phyloP scores from a whole-genome alignment of 2,329 filamentous ascomycete species.

The Xylariaceae sp. region DNA sequence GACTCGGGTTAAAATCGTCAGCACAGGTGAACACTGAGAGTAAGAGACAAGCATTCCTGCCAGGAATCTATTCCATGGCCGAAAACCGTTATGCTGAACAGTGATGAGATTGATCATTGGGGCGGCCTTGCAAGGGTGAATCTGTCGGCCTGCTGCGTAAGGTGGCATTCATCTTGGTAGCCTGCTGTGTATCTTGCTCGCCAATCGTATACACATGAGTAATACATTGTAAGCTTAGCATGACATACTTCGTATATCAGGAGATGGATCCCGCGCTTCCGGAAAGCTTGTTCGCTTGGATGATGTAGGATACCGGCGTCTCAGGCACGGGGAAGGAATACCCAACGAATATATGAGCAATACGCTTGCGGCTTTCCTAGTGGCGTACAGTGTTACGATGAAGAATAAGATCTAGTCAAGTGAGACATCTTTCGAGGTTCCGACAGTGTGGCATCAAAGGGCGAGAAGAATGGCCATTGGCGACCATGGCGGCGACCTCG shows the following conservation, averaged over 20 bases:
- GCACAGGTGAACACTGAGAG: neutral
- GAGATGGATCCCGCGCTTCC: constrained; percentile 19
- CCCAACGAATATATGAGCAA: constrained; percentile 24
- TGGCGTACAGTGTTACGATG: neutral
- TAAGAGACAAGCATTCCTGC: neutral
- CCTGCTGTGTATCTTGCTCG: neutral
- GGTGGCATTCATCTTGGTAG: neutral
- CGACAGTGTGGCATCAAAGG: constrained; percentile 12
- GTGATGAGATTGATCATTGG: neutral
- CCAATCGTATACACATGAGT: neutral
- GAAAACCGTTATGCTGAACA: neutral
- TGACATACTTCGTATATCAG: neutral
- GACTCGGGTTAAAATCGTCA: neutral
- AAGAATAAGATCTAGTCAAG: neutral
- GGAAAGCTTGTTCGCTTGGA: constrained; percentile 11
- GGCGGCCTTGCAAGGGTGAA: neutral
- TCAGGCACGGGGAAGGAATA: constrained; percentile 19
- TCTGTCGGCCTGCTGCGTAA: neutral
- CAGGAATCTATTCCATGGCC: too few relatives aligned
- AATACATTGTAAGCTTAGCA: neutral
- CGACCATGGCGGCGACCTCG: constrained; percentile 10
- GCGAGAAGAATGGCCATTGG: constrained; percentile 1
- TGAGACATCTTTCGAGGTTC: neutral
- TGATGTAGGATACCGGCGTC: constrained; percentile 23
- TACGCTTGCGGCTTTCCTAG: neutral